Evolutionary conservation across 2,329 filamentous ascomycete genomes (phyloP), one percentile per base, ranked within the genome.

Genomic region (Parafenestella ontariensis): DNA sequence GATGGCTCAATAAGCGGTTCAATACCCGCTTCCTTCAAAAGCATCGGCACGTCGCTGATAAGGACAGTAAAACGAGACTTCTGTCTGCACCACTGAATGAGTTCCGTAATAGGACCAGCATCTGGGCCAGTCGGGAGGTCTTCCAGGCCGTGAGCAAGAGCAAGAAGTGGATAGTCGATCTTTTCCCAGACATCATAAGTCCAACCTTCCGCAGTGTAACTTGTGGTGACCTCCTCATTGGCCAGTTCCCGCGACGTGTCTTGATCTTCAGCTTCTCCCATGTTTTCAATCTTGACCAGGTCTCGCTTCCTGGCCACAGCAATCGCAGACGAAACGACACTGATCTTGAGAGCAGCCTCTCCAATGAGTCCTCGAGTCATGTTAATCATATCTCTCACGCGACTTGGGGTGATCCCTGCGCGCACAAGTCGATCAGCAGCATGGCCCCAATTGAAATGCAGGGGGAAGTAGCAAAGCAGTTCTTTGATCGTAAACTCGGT

Each of bases 131-230:
- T 36, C 2, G 65, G 65, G 7, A 64, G 39, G 1, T 51, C 15
- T 3, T 36, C 24, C 3, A 68, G 29, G 0, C 64, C 64, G 7
- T 61, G 58, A 0, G 58, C 39, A 1, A 68, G 55, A 1, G 46
- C 63, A 1, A 66, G 54, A 3, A 68, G 46, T 2, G 65, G 65
- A 18, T 68, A 68, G 20, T 68, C 60, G 1, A 37, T 54, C 9
- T 23, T 46, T 6, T 59, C 57, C 49, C 49, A 61, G 1, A 43
- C 37, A 0, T 40, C n/a, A 31, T 57, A 52, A 0, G 24, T 21
- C 65, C 65, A 68, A 0, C 40, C 49, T 10, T 64, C 54, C 2
- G 63, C 56, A 0, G 62, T 62, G 21, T 63, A 65, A 13, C 40
- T 18, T 20, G 33, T 45, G 7, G 33, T 45, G 7, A n/a, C 7